phyloP scores from a whole-genome alignment of 352 stramenopile species.

The Globisporangium okanoganense region DNA sequence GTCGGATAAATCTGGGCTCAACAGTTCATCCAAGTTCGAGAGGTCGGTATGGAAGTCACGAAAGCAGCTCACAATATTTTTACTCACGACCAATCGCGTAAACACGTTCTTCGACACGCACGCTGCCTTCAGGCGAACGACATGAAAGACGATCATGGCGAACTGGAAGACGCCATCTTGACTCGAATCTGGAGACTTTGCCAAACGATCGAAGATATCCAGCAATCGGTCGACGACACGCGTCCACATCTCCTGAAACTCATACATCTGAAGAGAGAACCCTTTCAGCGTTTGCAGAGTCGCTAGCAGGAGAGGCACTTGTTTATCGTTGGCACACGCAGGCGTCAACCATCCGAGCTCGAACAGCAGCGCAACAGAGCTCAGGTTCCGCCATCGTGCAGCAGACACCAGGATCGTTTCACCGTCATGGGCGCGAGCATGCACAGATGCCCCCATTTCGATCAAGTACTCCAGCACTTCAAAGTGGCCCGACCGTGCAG shows the following conservation, averaged over 20 bases:
- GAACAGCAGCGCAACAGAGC: background rate
- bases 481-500: background rate
- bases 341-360: background rate
- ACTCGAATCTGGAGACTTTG: background rate
- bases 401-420: background rate
- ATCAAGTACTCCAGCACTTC: background rate
- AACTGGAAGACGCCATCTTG: background rate
- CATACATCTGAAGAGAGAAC: background rate
- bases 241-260: background rate
- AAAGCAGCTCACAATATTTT: background rate
- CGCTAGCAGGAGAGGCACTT: too few species aligned
- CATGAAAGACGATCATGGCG: background rate
- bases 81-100: background rate
- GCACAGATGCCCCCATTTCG: background rate
- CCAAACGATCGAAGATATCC: background rate
- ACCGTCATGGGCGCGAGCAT: background rate
- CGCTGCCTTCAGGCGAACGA: background rate
- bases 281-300: too few species aligned
- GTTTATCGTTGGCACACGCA: too few species aligned
- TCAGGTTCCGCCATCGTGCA: background rate
- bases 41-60: background rate
- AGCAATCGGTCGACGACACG: background rate
- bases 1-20: background rate
- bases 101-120: background rate
- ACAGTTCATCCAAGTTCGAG: background rate